These are phyloP conservation scores for Scutellaria baicalensis DNA, from an alignment of 257 asterid genomes.

Conservation along the genomic window DNA sequence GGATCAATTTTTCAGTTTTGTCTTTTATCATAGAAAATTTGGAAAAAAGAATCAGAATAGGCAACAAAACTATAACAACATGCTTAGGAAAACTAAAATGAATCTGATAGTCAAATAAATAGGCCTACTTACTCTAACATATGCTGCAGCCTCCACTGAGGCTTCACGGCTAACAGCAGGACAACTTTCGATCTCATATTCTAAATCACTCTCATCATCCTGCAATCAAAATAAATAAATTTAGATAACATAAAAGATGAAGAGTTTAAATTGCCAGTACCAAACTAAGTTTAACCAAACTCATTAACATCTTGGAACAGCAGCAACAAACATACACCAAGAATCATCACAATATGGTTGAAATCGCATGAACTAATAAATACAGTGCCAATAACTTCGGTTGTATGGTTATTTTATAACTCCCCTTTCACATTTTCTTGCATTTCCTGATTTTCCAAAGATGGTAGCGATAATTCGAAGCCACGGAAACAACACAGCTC, in stretches of 20 bases:
- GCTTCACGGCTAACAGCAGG: constrained; percentile 61
- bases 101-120: neutral
- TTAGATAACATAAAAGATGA: neutral
- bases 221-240: constrained; percentile 22
- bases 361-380: neutral
- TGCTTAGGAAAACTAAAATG: neutral
- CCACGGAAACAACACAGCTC: no score
- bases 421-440: no score
- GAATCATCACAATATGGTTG: neutral
- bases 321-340: neutral
- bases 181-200: constrained; percentile 56
- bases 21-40: neutral
- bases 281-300: neutral
- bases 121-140: constrained; percentile 44
- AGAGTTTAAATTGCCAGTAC: neutral
- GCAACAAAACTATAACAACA: neutral
- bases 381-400: neutral
- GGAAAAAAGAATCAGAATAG: constrained; percentile 5
- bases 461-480: no score
- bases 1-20: neutral
- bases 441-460: no score
- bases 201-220: constrained; percentile 92
- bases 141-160: constrained; percentile 70
- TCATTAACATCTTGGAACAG: neutral
- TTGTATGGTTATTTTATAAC: no score